Percentiles rank a stretch among this genome's conserved stretches.
phyloP scores from a whole-genome alignment of 2,329 filamentous ascomycete species.

The Eurotiales sp. region DNA sequence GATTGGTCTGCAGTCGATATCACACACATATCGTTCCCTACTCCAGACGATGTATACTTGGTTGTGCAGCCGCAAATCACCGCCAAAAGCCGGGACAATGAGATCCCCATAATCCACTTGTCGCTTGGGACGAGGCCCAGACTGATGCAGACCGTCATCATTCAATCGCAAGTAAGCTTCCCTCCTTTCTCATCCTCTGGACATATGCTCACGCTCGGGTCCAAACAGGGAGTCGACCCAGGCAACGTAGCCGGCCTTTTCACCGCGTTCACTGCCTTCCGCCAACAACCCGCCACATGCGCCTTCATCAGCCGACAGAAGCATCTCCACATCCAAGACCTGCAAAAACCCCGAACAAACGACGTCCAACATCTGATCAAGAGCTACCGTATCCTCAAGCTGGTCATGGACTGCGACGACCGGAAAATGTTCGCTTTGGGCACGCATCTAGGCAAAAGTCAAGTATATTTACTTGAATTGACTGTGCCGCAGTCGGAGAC shows the following conservation, averaged over 20 bases:
- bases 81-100: conserved; percentile 9
- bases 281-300: conserved; percentile 18
- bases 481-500: conserved; percentile 11
- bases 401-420: conserved; percentile 21
- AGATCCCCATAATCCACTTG: conserved; percentile 10
- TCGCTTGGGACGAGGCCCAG: background rate
- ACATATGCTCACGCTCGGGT: background rate
- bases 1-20: conserved; percentile 12
- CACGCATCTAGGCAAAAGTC: conserved; percentile 17
- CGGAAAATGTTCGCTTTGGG: conserved; percentile 25
- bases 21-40: conserved; percentile 10
- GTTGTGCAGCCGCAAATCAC: conserved; percentile 11
- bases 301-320: conserved; percentile 27
- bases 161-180: conserved; percentile 3
- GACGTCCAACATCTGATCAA: conserved; percentile 20
- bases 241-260: conserved; percentile 25
- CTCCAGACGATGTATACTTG: conserved; percentile 9
- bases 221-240: conserved; percentile 9
- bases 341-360: conserved; percentile 9
- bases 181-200: background rate
- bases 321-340: conserved; percentile 21
- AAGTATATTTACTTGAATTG: conserved; percentile 23
- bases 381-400: conserved; percentile 26
- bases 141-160: conserved; percentile 1
- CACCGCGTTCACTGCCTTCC: conserved; percentile 27